Conservation (phyloP, 2,329 filamentous ascomycete genomes). For the Monosporascus sp. region DNA sequence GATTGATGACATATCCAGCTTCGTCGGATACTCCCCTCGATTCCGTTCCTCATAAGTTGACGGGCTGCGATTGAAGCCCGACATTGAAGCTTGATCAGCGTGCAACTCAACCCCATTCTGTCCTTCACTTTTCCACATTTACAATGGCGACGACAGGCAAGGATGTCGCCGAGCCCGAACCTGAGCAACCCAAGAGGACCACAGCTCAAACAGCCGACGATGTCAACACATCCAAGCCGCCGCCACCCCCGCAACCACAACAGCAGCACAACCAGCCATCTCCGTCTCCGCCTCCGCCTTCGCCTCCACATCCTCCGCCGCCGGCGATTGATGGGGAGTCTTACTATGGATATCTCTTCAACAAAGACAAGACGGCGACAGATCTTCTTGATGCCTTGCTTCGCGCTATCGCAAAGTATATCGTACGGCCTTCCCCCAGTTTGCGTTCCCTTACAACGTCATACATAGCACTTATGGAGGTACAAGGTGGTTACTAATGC, state of each 20-base stretch:
- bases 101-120: too few relatives aligned
- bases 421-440: constrained; percentile 48
- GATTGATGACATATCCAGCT: too few relatives aligned
- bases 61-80: too few relatives aligned
- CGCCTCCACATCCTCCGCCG: constrained; percentile 9
- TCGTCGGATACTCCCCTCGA: too few relatives aligned
- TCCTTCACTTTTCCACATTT: too few relatives aligned
- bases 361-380: constrained; percentile 62
- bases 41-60: too few relatives aligned
- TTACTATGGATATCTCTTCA: constrained; percentile 65
- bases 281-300: too few relatives aligned
- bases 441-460: not conserved
- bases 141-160: too few relatives aligned
- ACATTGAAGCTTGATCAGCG: too few relatives aligned
- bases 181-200: constrained; percentile 1
- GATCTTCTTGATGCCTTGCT: constrained; percentile 63
- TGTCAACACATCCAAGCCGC: not conserved
- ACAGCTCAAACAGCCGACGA: constrained; percentile 2
- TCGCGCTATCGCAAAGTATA: constrained; percentile 61
- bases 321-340: constrained; percentile 22
- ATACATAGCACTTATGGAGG: not conserved
- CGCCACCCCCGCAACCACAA: constrained; percentile 4
- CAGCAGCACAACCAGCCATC: not conserved
- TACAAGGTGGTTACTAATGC: constrained; percentile 6
- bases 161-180: not conserved